These are phyloP conservation scores for Chalciporus piperatus DNA, from an alignment of 768 basidiomycete genomes.

Conservation along the genomic window DNA sequence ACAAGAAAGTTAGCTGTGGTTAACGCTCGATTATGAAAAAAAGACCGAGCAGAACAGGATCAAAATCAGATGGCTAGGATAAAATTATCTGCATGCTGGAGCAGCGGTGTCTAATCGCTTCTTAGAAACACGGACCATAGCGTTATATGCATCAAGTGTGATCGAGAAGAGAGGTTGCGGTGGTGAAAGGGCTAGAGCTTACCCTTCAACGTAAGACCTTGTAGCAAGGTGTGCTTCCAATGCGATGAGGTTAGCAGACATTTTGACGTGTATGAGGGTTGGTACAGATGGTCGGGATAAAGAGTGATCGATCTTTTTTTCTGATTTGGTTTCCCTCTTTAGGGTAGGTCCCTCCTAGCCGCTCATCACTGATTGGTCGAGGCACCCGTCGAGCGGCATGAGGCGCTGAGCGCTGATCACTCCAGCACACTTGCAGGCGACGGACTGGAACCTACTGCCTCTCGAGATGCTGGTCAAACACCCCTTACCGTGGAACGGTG, in stretches of 20 bases:
- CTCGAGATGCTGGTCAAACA: too few species aligned
- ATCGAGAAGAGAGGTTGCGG: slow-evolving; percentile 9
- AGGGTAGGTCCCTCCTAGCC: slow-evolving; percentile 26
- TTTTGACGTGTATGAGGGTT: slow-evolving; percentile 30
- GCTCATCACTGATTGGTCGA: slow-evolving; percentile 12
- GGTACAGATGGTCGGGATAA: slow-evolving; percentile 26
- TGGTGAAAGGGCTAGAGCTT: slow-evolving; percentile 35
- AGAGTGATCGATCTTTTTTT: slow-evolving; percentile 25
- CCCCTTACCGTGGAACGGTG: too few species aligned
- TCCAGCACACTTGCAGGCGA: too few species aligned
- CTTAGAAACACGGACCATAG: slow-evolving; percentile 99
- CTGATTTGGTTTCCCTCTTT: slow-evolving; percentile 24
- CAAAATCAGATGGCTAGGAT: slow-evolving; percentile 70
- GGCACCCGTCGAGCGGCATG: too few species aligned
- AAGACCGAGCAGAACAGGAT: slow-evolving; percentile 5
- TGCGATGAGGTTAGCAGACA: slow-evolving; percentile 66
- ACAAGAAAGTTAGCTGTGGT: slow-evolving; percentile 7
- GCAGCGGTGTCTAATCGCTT: slow-evolving; percentile 90
- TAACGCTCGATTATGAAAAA: slow-evolving; percentile 4
- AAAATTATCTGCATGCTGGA: slow-evolving; percentile 66
- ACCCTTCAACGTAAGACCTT: slow-evolving; percentile 92
- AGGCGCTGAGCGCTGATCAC: too few species aligned
- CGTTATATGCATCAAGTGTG: slow-evolving; percentile 61
- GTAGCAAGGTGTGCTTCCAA: slow-evolving; percentile 86
- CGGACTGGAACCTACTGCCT: too few species aligned